Evolutionary conservation across 2,329 filamentous ascomycete genomes (phyloP).

Genomic region (Colletotrichum costaricense): DNA sequence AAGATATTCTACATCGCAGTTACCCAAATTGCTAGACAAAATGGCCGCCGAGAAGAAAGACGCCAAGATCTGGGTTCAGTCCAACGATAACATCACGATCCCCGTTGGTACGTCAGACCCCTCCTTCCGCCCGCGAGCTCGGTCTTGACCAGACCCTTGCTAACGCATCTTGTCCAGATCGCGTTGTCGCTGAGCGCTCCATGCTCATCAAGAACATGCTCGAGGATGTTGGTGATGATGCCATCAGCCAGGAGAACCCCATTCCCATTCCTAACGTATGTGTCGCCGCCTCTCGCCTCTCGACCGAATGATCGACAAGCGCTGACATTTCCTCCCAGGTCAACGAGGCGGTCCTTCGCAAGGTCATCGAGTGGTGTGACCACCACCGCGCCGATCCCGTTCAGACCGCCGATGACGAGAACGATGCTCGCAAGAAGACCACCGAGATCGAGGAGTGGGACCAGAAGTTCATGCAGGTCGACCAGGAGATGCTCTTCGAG

Average conservation of each 20-base stretch:
- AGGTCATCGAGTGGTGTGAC: constrained; percentile 98
- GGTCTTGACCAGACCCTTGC: not conserved
- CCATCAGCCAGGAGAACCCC: constrained; percentile 66
- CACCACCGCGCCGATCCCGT: constrained; percentile 92
- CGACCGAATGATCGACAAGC: constrained; percentile 3
- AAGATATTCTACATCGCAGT: not conserved
- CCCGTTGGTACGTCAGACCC: constrained; percentile 49
- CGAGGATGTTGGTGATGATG: constrained; percentile 83
- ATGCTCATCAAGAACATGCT: constrained; percentile 99
- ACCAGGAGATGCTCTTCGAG: constrained; percentile 99
- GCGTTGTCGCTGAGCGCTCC: constrained; percentile 87
- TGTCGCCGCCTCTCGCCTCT: constrained; percentile 25
- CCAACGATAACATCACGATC: constrained; percentile 62
- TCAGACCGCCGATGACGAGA: constrained; percentile 86
- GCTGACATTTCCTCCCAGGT: constrained; percentile 63
- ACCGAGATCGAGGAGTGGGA: constrained; percentile 99
- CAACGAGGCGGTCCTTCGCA: constrained; percentile 91
- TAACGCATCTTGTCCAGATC: constrained; percentile 64
- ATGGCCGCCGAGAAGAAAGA: constrained; percentile 49
- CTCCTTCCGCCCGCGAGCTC: not conserved
- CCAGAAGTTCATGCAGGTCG: constrained; percentile 99
- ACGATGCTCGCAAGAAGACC: constrained; percentile 95
- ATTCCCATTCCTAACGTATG: constrained; percentile 89
- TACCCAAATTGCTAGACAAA: constrained; percentile 35
- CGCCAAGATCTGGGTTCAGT: constrained; percentile 61